phyloP scores from a whole-genome alignment of 2,329 filamentous ascomycete genomes.

The Colletotrichum horii region DNA sequence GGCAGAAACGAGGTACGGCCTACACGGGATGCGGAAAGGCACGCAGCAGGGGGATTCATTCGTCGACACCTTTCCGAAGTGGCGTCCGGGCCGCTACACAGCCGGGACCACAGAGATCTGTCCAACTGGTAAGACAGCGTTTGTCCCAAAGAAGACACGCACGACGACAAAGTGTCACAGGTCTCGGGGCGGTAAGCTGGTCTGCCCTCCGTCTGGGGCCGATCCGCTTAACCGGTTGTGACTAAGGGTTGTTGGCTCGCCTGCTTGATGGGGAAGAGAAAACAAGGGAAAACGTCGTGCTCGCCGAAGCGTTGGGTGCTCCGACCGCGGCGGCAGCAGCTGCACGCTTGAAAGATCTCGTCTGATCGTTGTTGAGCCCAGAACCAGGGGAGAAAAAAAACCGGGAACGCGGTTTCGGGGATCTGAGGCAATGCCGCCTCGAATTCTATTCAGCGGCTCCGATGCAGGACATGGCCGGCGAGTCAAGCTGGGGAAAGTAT shows the following conservation, averaged over 20 bases:
- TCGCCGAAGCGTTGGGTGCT: not conserved
- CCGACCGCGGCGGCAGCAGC: not conserved
- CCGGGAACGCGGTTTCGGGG: not conserved
- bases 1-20: not conserved
- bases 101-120: not conserved
- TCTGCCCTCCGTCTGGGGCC: not conserved
- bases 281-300: not conserved
- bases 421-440: not conserved
- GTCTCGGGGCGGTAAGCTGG: not conserved
- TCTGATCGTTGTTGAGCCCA: not conserved
- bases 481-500: not conserved
- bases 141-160: not conserved
- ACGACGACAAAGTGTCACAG: not conserved
- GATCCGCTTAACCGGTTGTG: not conserved
- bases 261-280: not conserved
- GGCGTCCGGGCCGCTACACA: not conserved
- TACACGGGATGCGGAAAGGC: not conserved
- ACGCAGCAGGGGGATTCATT: not conserved
- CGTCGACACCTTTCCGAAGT: not conserved
- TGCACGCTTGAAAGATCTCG: not conserved
- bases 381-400: not conserved
- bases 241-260: not conserved
- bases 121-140: not conserved
- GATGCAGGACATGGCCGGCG: not conserved
- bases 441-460: not conserved